A percentile compares a stretch with the other conserved stretches of the same genome.
Conservation (phyloP, 441 rosid genomes). For the Gossypium schwendimanii region DNA sequence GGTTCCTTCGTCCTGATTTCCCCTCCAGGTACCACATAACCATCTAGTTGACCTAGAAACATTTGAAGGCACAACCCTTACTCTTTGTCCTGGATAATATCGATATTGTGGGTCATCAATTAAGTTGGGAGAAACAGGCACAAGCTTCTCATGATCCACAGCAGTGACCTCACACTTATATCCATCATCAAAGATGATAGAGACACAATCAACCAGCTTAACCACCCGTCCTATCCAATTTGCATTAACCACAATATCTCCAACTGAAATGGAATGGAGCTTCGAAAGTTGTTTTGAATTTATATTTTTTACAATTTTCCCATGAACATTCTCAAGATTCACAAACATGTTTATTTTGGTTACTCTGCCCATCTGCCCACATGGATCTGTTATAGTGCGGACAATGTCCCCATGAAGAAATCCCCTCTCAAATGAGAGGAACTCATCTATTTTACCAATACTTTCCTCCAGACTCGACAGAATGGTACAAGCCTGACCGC, state of each 20-base stretch:
- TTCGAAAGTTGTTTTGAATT: conserved; percentile 52
- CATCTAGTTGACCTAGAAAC: conserved; percentile 53
- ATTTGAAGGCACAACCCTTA: conserved; percentile 43
- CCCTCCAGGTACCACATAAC: conserved; percentile 69
- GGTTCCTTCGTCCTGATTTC: conserved; percentile 55
- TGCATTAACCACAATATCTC: conserved; percentile 68
- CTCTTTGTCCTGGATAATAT: conserved; percentile 85
- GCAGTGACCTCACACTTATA: conserved; percentile 54
- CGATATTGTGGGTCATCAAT: conserved; percentile 65
- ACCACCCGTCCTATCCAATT: conserved; percentile 85
- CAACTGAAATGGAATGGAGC: conserved; percentile 53
- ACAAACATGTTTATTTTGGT: conserved; percentile 45
- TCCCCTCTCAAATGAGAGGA: conserved; percentile 80
- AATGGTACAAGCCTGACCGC: conserved; percentile 56
- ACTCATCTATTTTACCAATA: conserved; percentile 78
- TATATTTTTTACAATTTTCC: conserved; percentile 45
- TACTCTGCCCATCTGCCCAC: conserved; percentile 82
- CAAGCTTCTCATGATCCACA: conserved; percentile 47
- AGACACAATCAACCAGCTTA: conserved; percentile 56
- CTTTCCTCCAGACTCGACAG: conserved; percentile 76
- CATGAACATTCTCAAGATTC: conserved; percentile 55
- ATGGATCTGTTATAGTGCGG: conserved; percentile 46
- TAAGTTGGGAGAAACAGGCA: conserved; percentile 50
- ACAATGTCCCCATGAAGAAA: conserved; percentile 67
- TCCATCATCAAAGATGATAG: conserved; percentile 66